Conservation (phyloP, 78 protist species). For the Dictyostelium capitatum region DNA sequence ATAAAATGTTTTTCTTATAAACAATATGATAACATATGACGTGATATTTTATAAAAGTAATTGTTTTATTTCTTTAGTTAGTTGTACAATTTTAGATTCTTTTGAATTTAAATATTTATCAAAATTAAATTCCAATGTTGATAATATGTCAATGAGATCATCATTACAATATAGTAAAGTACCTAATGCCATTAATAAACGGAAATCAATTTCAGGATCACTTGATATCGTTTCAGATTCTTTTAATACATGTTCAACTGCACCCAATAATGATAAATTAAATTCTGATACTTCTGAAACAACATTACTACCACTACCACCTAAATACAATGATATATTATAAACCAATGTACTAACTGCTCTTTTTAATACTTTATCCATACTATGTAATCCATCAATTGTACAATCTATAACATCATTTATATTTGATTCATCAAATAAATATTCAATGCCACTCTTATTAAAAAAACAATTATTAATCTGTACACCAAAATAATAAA, state of each 20-base stretch:
- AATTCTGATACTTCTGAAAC: background rate
- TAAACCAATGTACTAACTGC: constrained; percentile 33
- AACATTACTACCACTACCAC: background rate
- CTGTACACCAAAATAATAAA: background rate
- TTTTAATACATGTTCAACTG: constrained; percentile 7
- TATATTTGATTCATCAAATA: constrained; percentile 2
- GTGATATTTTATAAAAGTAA: constrained; percentile 2
- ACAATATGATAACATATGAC: too few relatives aligned
- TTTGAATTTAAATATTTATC: background rate
- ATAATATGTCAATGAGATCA: constrained; percentile 14
- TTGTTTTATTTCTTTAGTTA: constrained; percentile 29
- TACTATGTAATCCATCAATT: constrained; percentile 30
- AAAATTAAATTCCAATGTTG: constrained; percentile 23
- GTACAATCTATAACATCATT: background rate
- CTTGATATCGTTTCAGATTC: background rate
- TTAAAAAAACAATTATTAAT: constrained; percentile 50
- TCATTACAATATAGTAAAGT: constrained; percentile 33
- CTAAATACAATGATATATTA: constrained; percentile 33
- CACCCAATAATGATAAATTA: constrained; percentile 11
- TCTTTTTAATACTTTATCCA: constrained; percentile 41
- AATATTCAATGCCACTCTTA: constrained; percentile 21
- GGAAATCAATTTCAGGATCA: constrained; percentile 45
- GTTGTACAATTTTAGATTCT: constrained; percentile 6
- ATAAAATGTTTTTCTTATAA: too few relatives aligned
- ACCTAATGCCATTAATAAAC: constrained; percentile 46